Conservation (phyloP, 139 green algal genomes). For the Volvox reticuliferus region DNA sequence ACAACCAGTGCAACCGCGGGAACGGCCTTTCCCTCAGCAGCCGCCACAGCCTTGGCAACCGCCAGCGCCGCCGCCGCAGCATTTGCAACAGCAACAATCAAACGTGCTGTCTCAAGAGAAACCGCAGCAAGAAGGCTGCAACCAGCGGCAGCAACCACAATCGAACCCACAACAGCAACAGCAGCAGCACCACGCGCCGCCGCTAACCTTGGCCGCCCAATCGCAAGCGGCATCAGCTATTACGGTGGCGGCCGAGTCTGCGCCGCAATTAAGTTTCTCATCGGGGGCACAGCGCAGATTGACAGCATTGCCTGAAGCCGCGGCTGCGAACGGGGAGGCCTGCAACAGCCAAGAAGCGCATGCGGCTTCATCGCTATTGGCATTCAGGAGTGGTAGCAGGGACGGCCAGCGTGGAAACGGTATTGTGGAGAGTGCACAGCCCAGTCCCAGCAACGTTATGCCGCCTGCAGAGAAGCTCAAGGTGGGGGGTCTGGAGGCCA, state of each 20-base stretch:
- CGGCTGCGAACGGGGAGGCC: neutral
- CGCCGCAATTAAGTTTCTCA: too few species aligned
- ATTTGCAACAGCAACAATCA: neutral
- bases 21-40: neutral
- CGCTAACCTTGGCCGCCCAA: neutral
- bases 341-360: too few species aligned
- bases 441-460: neutral
- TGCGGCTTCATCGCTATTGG: too few species aligned
- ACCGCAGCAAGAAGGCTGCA: neutral
- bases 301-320: neutral
- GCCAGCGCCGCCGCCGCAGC: neutral
- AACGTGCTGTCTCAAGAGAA: neutral
- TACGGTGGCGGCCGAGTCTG: too few species aligned
- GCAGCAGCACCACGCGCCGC: neutral
- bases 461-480: slow-evolving; percentile 2
- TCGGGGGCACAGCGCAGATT: neutral
- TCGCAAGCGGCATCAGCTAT: too few species aligned
- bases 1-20: neutral
- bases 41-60: neutral
- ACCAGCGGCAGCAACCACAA: neutral
- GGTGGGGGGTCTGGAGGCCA: neutral
- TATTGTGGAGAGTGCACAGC: neutral
- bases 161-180: slow-evolving; percentile 7
- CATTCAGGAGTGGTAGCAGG: neutral
- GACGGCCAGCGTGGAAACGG: neutral